Evolutionary conservation across 129 eudicot genomes (phyloP).

Genomic region (Tagetes patula): DNA sequence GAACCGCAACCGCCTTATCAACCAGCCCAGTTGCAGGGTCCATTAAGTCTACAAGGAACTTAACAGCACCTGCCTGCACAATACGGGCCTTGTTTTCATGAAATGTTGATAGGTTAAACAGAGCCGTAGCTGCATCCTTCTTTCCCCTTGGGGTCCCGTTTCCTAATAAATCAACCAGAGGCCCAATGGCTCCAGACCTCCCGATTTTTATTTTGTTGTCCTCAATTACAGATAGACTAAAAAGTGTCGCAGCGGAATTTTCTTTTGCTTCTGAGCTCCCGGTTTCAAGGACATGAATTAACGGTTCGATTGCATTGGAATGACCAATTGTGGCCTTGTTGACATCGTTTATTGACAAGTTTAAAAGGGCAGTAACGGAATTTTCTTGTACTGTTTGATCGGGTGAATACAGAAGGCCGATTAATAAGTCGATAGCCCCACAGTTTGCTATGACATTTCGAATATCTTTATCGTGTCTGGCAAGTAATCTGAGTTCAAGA

Average conservation of each 20-base stretch:
- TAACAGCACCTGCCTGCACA: slow-evolving; percentile 90
- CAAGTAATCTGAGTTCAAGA: slow-evolving; percentile 63
- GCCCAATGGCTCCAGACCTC: slow-evolving; percentile 79
- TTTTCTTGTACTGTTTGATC: slow-evolving; percentile 69
- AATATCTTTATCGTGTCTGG: slow-evolving; percentile 77
- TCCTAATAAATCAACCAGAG: slow-evolving; percentile 79
- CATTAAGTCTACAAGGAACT: slow-evolving; percentile 79
- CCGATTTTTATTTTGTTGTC: slow-evolving; percentile 80
- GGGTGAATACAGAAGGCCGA: slow-evolving; percentile 60
- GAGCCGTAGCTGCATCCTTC: slow-evolving; percentile 91
- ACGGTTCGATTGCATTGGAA: slow-evolving; percentile 75
- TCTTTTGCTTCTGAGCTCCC: slow-evolving; percentile 89
- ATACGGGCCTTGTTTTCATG: slow-evolving; percentile 77
- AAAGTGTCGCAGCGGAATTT: slow-evolving; percentile 92
- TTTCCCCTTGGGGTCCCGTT: slow-evolving; percentile 88
- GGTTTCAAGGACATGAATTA: slow-evolving; percentile 74
- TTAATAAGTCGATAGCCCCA: slow-evolving; percentile 70
- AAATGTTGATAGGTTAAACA: slow-evolving; percentile 74
- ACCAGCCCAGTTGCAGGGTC: slow-evolving; percentile 96
- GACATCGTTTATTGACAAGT: slow-evolving; percentile 78
- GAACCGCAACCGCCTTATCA: slow-evolving; percentile 89
- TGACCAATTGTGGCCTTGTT: slow-evolving; percentile 75
- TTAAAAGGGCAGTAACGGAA: slow-evolving; percentile 88
- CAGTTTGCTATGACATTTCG: slow-evolving; percentile 69
- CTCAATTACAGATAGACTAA: slow-evolving; percentile 76